Percentiles rank a stretch among this genome's conserved stretches.
These are phyloP conservation scores for Euphorbia celastroides DNA, from an alignment of 441 rosid species.

Conservation along the genomic window DNA sequence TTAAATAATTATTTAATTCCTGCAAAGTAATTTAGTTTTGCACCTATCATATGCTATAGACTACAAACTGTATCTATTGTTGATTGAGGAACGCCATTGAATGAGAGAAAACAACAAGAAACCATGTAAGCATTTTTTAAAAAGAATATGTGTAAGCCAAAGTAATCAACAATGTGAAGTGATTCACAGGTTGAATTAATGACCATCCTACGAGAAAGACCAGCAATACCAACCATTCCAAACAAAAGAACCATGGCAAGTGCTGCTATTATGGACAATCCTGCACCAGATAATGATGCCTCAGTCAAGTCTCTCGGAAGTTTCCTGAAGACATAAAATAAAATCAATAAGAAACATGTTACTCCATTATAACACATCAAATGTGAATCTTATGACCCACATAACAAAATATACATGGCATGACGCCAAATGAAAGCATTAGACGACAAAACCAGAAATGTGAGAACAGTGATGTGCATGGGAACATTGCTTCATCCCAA, in stretches of 20 bases:
- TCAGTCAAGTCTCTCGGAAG: conserved; percentile 99
- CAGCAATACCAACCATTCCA: conserved; percentile 69
- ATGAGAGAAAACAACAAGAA: background rate
- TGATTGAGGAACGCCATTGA: background rate
- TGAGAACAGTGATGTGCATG: background rate
- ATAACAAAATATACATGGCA: background rate
- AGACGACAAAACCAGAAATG: background rate
- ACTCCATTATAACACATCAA: background rate
- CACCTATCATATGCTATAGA: background rate
- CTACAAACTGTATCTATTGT: background rate
- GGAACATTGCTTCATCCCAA: background rate
- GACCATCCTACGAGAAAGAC: background rate
- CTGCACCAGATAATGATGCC: conserved; percentile 97
- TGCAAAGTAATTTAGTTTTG: conserved; percentile 24
- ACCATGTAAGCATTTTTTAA: background rate
- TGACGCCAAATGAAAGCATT: background rate
- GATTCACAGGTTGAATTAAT: background rate
- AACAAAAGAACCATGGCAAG: conserved; percentile 81
- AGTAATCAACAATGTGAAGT: background rate
- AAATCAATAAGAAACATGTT: conserved; percentile 5
- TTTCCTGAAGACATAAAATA: conserved; percentile 53
- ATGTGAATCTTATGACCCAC: background rate
- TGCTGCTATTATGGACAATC: conserved; percentile 85
- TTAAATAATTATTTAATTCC: conserved; percentile 84
- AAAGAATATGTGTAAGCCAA: background rate